Base-by-base conservation (phyloP, 2,329 filamentous ascomycete genomes). In the Penicillium sp. region DNA sequence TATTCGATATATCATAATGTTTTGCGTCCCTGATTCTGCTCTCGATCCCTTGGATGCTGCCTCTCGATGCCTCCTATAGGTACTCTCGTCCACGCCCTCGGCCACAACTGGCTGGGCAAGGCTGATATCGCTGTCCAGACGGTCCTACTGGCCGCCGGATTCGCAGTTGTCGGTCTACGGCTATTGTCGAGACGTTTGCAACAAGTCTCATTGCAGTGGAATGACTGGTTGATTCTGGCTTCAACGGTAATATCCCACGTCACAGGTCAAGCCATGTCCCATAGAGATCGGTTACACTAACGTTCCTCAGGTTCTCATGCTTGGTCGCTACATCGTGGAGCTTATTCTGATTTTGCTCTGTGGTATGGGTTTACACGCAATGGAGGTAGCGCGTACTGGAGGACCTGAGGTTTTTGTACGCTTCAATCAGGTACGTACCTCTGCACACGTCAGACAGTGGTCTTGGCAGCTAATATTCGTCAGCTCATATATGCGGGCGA, bases 31-130 rank as follows among this genome's bases (percentile, higher is more conserved):
- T 40, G 24, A 39, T 8, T 13, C 20, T n/a, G 18, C 20, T 9
- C 3, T 6, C n/a, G 28, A 29, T 13, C 10, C 27, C 8, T 29
- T 29, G 24, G 24, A 50, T 25, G 27, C 33, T 31, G 31, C 20
- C 10, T 37, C 15, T 20, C 15, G 39, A 58, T 60, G 55, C 24
- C 42, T 50, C 29, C 47, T 3, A 31, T 29, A 1, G 53, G 45
- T 29, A 48, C 47, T 13, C 41, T 58, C 5, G 35, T 48, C 28
- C 47, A 57, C 46, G 33, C 48, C 31, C 54, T 61, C 6, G 44
- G 49, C 41, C 57, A 59, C 35, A 60, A 61, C 42, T 49, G 50
- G 55, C 47, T 57, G 40, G 58, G 58, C 6, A 53, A 55, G 46
- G 48, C 44, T 4, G 54, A 58, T 43, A 58, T 61, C 18, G 50